These are phyloP conservation scores for Saccharomycopsis hybrid DNA, from an alignment of 1,139 yeast species.

Conservation along the genomic window DNA sequence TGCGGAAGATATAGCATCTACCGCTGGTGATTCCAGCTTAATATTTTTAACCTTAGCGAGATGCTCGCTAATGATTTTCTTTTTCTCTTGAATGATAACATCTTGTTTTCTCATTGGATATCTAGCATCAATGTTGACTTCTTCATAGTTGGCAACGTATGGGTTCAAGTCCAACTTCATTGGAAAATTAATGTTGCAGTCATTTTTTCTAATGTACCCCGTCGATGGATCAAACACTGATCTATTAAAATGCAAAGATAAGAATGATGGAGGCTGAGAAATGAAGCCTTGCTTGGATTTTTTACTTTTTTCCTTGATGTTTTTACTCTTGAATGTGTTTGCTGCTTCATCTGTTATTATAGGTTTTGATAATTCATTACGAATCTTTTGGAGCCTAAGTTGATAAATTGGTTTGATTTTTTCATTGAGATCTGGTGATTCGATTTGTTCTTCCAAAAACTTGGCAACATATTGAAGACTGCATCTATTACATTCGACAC, in stretches of 20 bases:
- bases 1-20: not conserved
- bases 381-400: constrained; percentile 49
- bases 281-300: constrained; percentile 79
- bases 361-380: constrained; percentile 50
- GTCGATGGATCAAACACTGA: constrained; percentile 88
- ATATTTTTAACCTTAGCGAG: constrained; percentile 1
- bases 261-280: constrained; percentile 77
- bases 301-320: constrained; percentile 66
- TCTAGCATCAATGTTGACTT: constrained; percentile 76
- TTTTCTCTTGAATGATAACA: constrained; percentile 19
- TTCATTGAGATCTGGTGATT: constrained; percentile 25
- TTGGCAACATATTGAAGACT: constrained; percentile 48
- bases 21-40: not conserved
- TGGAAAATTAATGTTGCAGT: constrained; percentile 77
- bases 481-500: constrained; percentile 90
- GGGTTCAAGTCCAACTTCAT: constrained; percentile 55
- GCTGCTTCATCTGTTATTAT: constrained; percentile 78
- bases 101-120: constrained; percentile 63
- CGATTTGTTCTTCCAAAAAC: constrained; percentile 4
- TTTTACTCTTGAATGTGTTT: constrained; percentile 64
- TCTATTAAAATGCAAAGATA: constrained; percentile 82
- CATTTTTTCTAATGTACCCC: constrained; percentile 75
- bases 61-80: constrained; percentile 8
- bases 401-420: constrained; percentile 42
- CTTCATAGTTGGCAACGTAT: constrained; percentile 64